Percentiles rank a stretch among this genome's conserved stretches.
These are phyloP conservation scores for Hagleromyces aurorensis DNA, from an alignment of 805 yeast species.

Conservation along the genomic window DNA sequence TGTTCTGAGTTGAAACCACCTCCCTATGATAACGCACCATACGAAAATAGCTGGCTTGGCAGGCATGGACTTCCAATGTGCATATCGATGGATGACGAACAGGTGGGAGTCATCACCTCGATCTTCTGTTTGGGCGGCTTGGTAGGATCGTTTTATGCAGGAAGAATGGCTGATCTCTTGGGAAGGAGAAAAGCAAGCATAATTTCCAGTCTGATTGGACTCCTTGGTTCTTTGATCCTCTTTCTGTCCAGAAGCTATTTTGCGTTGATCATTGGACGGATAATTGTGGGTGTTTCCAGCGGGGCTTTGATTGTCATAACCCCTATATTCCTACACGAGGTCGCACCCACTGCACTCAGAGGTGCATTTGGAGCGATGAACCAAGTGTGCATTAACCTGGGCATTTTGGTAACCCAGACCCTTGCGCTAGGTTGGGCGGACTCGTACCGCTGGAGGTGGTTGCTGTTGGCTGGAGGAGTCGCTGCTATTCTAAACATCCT, in stretches of 20 bases:
- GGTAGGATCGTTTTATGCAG: slow-evolving; percentile 63
- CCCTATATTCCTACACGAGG: slow-evolving; percentile 74
- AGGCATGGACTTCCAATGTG: slow-evolving; percentile 46
- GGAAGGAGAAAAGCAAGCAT: slow-evolving; percentile 57
- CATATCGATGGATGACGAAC: slow-evolving; percentile 48
- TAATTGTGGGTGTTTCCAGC: slow-evolving; percentile 77
- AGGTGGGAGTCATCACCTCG: slow-evolving; percentile 68
- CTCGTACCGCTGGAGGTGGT: slow-evolving; percentile 60
- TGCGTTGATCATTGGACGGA: slow-evolving; percentile 55
- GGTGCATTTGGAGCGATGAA: slow-evolving; percentile 86
- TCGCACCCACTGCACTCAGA: slow-evolving; percentile 57
- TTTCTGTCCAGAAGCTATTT: slow-evolving; percentile 39
- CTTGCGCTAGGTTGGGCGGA: slow-evolving; percentile 65
- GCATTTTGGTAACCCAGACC: slow-evolving; percentile 73
- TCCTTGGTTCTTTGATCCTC: slow-evolving; percentile 49
- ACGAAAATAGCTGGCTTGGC: slow-evolving; percentile 29
- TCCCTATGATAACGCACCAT: slow-evolving; percentile 12
- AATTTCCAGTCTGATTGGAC: slow-evolving; percentile 43
- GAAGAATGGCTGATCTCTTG: slow-evolving; percentile 52
- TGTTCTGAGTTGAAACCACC: slow-evolving; percentile 36
- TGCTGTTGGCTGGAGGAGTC: slow-evolving; percentile 53
- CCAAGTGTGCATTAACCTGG: slow-evolving; percentile 78
- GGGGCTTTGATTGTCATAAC: slow-evolving; percentile 83
- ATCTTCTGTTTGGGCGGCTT: slow-evolving; percentile 84
- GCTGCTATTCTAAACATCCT: slow-evolving; percentile 45